A percentile compares a stretch with the other conserved stretches of the same genome.
Conservation (phyloP, 2,329 filamentous ascomycete genomes). For the Zopfia rhizophila region DNA sequence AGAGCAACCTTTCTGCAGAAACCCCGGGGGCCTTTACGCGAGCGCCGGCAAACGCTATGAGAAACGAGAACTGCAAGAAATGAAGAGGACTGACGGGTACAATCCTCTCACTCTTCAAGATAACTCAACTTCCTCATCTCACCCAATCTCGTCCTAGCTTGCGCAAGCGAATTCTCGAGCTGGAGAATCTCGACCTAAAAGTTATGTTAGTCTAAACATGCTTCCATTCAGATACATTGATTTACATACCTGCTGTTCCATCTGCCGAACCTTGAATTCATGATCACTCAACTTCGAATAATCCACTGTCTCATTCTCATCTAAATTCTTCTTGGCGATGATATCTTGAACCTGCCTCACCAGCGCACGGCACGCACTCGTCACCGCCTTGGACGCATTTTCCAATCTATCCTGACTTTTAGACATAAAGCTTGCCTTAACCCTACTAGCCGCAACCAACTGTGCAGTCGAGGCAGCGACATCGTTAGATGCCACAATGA, state of each 20-base stretch:
- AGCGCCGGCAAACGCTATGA: too few species aligned
- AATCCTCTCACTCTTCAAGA: slow-evolving; percentile 57
- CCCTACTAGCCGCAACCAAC: slow-evolving; percentile 91
- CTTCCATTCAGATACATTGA: neutral
- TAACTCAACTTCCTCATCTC: slow-evolving; percentile 99
- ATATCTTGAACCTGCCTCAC: slow-evolving; percentile 95
- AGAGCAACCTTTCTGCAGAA: too few species aligned
- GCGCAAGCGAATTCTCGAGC: slow-evolving; percentile 84
- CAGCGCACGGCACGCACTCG: slow-evolving; percentile 83
- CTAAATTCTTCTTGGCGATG: slow-evolving; percentile 85
- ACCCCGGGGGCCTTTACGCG: too few species aligned
- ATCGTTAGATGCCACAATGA: slow-evolving; percentile 97
- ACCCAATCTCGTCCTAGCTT: slow-evolving; percentile 83
- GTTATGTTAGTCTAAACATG: slow-evolving; percentile 29
- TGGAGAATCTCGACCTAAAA: slow-evolving; percentile 93
- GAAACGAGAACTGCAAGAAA: too few species aligned
- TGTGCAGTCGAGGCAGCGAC: slow-evolving; percentile 96
- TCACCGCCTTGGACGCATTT: slow-evolving; percentile 91
- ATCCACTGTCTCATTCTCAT: slow-evolving; percentile 82
- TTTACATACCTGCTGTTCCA: slow-evolving; percentile 95
- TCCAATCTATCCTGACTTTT: slow-evolving; percentile 94
- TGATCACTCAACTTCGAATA: slow-evolving; percentile 89
- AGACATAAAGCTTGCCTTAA: slow-evolving; percentile 98
- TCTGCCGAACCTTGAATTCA: slow-evolving; percentile 98
- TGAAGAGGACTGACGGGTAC: too few species aligned